Evolutionary conservation across 768 basidiomycete genomes (phyloP), one percentile per base, ranked within the genome.

Genomic region (Leccinum obscurum): DNA sequence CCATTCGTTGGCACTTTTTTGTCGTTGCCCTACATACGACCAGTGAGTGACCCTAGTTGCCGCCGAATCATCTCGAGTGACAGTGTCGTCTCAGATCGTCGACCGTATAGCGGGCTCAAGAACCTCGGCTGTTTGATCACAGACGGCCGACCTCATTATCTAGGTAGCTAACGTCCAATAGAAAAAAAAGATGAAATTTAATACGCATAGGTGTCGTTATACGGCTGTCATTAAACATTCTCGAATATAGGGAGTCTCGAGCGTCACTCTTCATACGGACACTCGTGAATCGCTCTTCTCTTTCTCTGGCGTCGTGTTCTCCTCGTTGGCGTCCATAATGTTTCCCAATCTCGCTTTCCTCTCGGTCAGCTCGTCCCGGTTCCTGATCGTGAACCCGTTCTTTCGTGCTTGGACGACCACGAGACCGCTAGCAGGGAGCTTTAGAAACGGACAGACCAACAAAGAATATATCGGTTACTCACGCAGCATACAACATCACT

Each of bases 1-100:
- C 96, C 97, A 5, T 87, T 97, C 64, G 83, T 99, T 58, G 96
- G 97, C 28, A 92, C 87, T 0, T 74, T 92, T 62, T 76, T 99
- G 52, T 89, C 90, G 5, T 70, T 98, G 63, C 95, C 97, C 1
- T 95, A 92, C 71, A 87, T 98, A 68, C 81, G 91, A 70, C 81
- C 82, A 58, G 96, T 97, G 71, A 77, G 86, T 65, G 22, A 20
- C 32, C 6, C 14, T 26, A 1, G 5, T 4, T 2, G 1, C n/a
- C 15, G 14, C 7, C 32, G 54, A 14, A 46, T 9, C 15, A 26
- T 14, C 35, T 15, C 28, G 28, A 14, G 24, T 73, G 51, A 73
- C 41, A 20, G 11, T 0, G 14, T 39, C 22, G 52, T 55, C 22
- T 20, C 67, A 94, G 91, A 80, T 87, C 34, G 85, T 90, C 59